phyloP scores from a whole-genome alignment of 2,329 filamentous ascomycete genomes.

The Emergomyces pasteurianus region DNA sequence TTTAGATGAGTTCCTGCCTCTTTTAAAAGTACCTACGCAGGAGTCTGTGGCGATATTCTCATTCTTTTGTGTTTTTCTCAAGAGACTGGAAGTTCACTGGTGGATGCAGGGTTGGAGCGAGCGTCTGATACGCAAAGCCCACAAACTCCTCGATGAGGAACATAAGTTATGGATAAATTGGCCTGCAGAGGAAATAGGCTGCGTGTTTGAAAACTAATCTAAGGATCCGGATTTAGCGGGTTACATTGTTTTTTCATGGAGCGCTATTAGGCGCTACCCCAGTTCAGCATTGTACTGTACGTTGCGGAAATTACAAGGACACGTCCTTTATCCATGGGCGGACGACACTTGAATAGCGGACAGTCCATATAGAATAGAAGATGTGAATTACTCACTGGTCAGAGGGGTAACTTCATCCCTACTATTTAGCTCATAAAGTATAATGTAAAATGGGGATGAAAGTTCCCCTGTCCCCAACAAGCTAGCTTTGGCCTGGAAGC shows the following conservation, averaged over 20 bases:
- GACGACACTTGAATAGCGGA: background rate
- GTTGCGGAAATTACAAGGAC: too few relatives aligned
- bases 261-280: too few relatives aligned
- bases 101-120: background rate
- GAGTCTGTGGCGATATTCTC: background rate
- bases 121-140: background rate
- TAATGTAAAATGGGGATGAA: background rate
- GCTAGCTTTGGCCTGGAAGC: background rate
- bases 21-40: background rate
- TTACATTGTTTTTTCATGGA: background rate
- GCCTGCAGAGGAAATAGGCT: background rate
- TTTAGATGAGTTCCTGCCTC: background rate
- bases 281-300: too few relatives aligned
- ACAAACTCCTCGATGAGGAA: background rate
- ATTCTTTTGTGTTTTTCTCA: background rate
- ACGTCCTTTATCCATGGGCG: too few relatives aligned
- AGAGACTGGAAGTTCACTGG: background rate
- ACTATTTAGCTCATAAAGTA: background rate
- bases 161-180: background rate
- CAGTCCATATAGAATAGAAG: background rate
- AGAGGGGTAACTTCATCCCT: too few relatives aligned
- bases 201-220: background rate
- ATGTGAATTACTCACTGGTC: background rate
- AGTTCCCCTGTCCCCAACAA: too few relatives aligned
- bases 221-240: background rate